phyloP scores from a whole-genome alignment of 1,284 basidiomycete species.

The Kalmanozyma brasiliensis region DNA sequence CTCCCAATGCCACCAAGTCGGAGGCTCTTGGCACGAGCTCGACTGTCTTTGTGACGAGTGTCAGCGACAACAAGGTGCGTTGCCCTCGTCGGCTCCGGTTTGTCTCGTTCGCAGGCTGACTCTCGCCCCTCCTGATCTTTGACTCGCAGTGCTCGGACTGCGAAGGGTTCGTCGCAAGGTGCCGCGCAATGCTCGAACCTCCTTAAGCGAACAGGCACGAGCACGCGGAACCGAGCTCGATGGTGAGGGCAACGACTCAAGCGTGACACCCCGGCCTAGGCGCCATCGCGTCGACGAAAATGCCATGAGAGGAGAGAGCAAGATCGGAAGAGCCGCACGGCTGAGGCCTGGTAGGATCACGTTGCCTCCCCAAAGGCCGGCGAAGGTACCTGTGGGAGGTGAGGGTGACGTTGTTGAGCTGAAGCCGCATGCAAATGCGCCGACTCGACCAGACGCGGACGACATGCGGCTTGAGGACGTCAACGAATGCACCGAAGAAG shows the following conservation, averaged over 20 bases:
- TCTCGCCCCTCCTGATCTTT: too few relatives aligned
- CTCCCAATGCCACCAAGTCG: not conserved
- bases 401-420: too few relatives aligned
- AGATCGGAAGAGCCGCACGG: slow-evolving; percentile 23
- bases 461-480: too few relatives aligned
- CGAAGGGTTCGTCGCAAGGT: slow-evolving; percentile 7
- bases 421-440: too few relatives aligned
- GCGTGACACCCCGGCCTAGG: not conserved
- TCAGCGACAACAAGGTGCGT: slow-evolving; percentile 19
- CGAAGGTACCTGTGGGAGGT: too few relatives aligned
- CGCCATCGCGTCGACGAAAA: slow-evolving; percentile 10
- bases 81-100: too few relatives aligned
- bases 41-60: slow-evolving; percentile 18
- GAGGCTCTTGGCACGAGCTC: slow-evolving; percentile 1
- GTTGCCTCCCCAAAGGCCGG: not conserved
- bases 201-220: not conserved
- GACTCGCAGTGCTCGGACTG: slow-evolving; percentile 15
- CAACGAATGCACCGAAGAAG: not conserved
- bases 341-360: slow-evolving; percentile 27
- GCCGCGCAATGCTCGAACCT: not conserved
- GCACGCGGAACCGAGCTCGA: not conserved
- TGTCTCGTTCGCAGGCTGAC: too few relatives aligned
- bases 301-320: slow-evolving; percentile 17
- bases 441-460: not conserved
- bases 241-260: too few relatives aligned